Evolutionary conservation across 1,284 basidiomycete genomes (phyloP).

Genomic region (Sutorius eximius): DNA sequence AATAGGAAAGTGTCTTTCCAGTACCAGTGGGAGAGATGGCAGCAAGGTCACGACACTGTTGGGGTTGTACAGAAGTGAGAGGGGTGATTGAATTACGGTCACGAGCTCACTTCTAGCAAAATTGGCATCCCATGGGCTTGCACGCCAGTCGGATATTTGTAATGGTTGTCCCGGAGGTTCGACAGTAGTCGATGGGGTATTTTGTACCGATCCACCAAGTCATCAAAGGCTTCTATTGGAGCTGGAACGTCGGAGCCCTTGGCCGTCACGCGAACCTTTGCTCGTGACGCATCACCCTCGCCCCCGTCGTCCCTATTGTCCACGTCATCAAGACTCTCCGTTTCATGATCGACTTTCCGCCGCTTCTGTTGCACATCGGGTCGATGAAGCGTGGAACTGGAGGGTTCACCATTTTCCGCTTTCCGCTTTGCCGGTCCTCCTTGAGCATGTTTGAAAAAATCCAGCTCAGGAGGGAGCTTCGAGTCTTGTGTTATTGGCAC

Average conservation of each 20-base stretch:
- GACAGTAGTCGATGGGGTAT: slow-evolving; percentile 57
- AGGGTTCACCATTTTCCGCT: slow-evolving; percentile 16
- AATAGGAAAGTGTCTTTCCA: slow-evolving; percentile 90
- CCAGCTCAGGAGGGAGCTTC: slow-evolving; percentile 74
- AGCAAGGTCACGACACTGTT: slow-evolving; percentile 73
- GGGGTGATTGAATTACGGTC: not conserved
- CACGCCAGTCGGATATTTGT: slow-evolving; percentile 66
- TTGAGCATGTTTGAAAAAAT: slow-evolving; percentile 86
- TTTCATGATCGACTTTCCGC: slow-evolving; percentile 34
- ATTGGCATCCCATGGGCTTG: slow-evolving; percentile 76
- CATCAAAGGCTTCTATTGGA: slow-evolving; percentile 58
- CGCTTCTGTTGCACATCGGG: slow-evolving; percentile 37
- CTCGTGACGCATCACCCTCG: slow-evolving; percentile 34
- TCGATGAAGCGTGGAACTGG: slow-evolving; percentile 13
- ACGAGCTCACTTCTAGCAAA: slow-evolving; percentile 57
- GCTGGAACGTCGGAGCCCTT: slow-evolving; percentile 69
- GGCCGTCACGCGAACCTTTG: slow-evolving; percentile 61
- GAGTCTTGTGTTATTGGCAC: slow-evolving; percentile 32
- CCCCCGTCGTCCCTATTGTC: slow-evolving; percentile 34
- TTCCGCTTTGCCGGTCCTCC: slow-evolving; percentile 54
- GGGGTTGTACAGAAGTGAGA: not conserved
- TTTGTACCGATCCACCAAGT: slow-evolving; percentile 54
- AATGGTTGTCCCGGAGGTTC: slow-evolving; percentile 63
- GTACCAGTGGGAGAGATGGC: slow-evolving; percentile 95
- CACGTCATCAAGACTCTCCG: slow-evolving; percentile 30